phyloP scores from a whole-genome alignment of 2,329 filamentous ascomycete species.

The Alternaria sp. region DNA sequence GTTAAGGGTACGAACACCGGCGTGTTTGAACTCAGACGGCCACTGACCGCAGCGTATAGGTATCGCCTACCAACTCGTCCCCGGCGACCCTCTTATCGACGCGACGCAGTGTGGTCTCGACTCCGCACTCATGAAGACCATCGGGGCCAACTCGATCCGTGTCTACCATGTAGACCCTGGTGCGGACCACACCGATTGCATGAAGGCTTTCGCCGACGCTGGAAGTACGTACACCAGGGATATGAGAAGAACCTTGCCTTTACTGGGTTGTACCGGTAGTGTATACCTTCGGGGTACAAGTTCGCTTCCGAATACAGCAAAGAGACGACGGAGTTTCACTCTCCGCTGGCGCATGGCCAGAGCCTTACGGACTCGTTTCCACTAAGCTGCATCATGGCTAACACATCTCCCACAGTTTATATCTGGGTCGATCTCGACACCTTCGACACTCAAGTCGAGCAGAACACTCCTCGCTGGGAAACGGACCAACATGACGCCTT shows the following conservation, averaged over 20 bases:
- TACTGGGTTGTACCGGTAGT: neutral
- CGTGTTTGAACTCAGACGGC: fast-evolving
- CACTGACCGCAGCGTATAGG: constrained; percentile 59
- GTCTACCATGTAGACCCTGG: constrained; percentile 84
- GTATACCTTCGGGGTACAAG: neutral
- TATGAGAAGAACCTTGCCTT: neutral
- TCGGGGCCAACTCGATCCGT: constrained; percentile 84
- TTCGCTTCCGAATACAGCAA: neutral
- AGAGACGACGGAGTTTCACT: neutral
- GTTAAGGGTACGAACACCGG: constrained; percentile 70
- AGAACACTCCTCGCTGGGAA: constrained; percentile 74
- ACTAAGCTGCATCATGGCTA: neutral
- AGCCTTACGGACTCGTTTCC: neutral
- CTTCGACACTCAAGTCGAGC: constrained; percentile 69
- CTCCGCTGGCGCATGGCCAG: neutral
- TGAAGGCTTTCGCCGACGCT: constrained; percentile 78
- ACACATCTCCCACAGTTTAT: constrained; percentile 70
- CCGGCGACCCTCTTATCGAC: constrained; percentile 78
- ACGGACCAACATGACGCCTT: constrained; percentile 73
- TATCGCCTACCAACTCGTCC: constrained; percentile 73
- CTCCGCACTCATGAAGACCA: constrained; percentile 76
- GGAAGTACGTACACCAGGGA: constrained; percentile 24
- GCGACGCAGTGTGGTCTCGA: constrained; percentile 79
- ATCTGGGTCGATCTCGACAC: constrained; percentile 84
- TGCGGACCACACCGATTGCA: constrained; percentile 78